Evolutionary conservation across 2,329 filamentous ascomycete species (phyloP).

Genomic region (Cladobotryum mycophilum): DNA sequence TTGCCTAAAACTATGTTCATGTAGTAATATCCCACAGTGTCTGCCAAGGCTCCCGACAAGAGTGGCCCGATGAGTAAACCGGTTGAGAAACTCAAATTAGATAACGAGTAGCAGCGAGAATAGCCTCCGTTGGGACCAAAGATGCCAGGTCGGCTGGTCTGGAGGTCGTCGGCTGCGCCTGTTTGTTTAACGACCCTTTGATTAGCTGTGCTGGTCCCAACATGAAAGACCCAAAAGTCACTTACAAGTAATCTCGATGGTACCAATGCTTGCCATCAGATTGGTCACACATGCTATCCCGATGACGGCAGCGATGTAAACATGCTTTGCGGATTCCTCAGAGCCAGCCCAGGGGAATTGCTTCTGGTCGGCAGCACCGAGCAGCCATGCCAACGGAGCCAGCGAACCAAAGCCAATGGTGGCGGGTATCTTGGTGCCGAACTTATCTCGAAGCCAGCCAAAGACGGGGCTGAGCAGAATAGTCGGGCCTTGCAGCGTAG

Average conservation of each 20-base stretch:
- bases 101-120: slow-evolving; percentile 1
- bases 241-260: neutral
- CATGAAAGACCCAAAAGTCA: neutral
- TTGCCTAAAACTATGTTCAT: slow-evolving; percentile 1
- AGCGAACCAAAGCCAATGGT: neutral
- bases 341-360: slow-evolving; percentile 2
- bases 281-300: neutral
- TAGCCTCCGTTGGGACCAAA: slow-evolving; percentile 1
- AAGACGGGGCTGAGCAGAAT: neutral
- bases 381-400: neutral
- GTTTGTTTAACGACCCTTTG: no score
- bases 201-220: neutral
- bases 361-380: slow-evolving; percentile 1
- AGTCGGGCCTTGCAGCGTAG: neutral
- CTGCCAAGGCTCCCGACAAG: neutral
- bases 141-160: neutral
- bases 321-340: neutral
- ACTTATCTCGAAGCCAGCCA: neutral
- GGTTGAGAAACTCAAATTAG: neutral
- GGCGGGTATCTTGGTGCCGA: neutral
- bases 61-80: neutral
- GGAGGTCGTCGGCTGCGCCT: neutral
- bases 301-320: neutral
- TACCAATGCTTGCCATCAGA: neutral
- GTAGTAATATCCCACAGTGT: slow-evolving; percentile 1